phyloP scores from a whole-genome alignment of 306 rosid species.

The Fragaria ananassa region DNA sequence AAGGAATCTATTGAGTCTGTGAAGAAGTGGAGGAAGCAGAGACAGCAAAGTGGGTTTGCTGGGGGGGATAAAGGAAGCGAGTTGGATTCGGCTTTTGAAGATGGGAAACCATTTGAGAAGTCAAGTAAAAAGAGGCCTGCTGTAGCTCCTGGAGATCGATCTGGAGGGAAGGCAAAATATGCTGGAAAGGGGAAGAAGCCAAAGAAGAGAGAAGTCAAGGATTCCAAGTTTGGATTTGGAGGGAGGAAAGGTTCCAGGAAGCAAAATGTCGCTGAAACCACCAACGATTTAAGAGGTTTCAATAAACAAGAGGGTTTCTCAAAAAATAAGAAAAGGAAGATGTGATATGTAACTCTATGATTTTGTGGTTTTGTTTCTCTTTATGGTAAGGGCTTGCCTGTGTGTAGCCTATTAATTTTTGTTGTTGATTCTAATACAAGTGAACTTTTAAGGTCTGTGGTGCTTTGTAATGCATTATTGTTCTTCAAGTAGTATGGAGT shows the following conservation, averaged over 20 bases:
- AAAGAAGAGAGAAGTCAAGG: conserved; percentile 52
- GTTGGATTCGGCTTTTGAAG: conserved; percentile 50
- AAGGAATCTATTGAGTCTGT: conserved; percentile 85
- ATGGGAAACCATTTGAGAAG: conserved; percentile 68
- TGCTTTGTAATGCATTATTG: background rate
- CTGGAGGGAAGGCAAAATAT: conserved; percentile 67
- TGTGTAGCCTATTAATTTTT: conserved; percentile 3
- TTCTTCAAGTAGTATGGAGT: conserved; percentile 4
- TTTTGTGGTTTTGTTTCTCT: background rate
- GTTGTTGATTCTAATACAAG: background rate
- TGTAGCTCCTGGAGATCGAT: conserved; percentile 68
- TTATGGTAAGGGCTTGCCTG: conserved; percentile 3
- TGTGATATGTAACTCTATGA: conserved; percentile 19
- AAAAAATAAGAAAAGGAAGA: conserved; percentile 60
- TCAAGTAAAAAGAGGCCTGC: conserved; percentile 70
- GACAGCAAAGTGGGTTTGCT: conserved; percentile 83
- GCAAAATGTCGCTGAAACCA: conserved; percentile 68
- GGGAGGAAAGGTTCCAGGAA: conserved; percentile 66
- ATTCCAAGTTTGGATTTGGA: conserved; percentile 80
- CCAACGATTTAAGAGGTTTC: conserved; percentile 45
- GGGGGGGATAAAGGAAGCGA: conserved; percentile 45
- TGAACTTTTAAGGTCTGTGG: background rate
- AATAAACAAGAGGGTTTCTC: conserved; percentile 35
- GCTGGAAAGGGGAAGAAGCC: conserved; percentile 41
- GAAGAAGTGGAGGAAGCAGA: conserved; percentile 96